Evolutionary conservation across 2,329 filamentous ascomycete species (phyloP).

Genomic region (Myriosclerotinia scirpicola): DNA sequence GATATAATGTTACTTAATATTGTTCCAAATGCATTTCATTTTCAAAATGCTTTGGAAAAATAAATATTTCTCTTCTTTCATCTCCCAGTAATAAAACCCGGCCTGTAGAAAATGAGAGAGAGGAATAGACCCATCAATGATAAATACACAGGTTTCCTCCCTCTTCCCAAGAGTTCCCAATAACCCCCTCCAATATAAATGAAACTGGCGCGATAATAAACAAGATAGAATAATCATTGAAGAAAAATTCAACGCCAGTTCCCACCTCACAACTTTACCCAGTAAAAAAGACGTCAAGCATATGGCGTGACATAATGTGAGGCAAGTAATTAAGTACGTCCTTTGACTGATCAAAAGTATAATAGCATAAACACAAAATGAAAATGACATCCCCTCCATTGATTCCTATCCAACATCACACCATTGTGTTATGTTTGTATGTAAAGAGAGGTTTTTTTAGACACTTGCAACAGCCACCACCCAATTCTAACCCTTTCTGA

Average conservation of each 20-base stretch:
- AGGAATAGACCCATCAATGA: slow-evolving; percentile 4
- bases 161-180: slow-evolving; percentile 2
- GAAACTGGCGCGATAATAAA: slow-evolving; percentile 11
- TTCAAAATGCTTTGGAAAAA: not conserved
- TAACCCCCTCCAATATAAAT: not conserved
- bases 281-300: not conserved
- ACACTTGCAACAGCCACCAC: slow-evolving; percentile 19
- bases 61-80: not conserved
- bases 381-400: not conserved
- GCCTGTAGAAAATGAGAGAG: not conserved
- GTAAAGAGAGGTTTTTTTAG: slow-evolving; percentile 16
- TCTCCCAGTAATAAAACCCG: slow-evolving; percentile 8
- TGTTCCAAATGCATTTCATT: not conserved
- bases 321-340: slow-evolving; percentile 18
- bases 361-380: slow-evolving; percentile 15
- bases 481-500: slow-evolving; percentile 23
- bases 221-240: slow-evolving; percentile 13
- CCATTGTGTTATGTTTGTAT: slow-evolving; percentile 6
- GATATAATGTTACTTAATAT: not conserved
- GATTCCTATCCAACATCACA: slow-evolving; percentile 17
- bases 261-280: slow-evolving; percentile 11
- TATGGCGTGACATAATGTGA: slow-evolving; percentile 8
- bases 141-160: slow-evolving; percentile 18
- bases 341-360: slow-evolving; percentile 18
- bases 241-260: slow-evolving; percentile 9